Conservation (phyloP, 371 early-diverging fungal species). For the Mortierella sp. region DNA sequence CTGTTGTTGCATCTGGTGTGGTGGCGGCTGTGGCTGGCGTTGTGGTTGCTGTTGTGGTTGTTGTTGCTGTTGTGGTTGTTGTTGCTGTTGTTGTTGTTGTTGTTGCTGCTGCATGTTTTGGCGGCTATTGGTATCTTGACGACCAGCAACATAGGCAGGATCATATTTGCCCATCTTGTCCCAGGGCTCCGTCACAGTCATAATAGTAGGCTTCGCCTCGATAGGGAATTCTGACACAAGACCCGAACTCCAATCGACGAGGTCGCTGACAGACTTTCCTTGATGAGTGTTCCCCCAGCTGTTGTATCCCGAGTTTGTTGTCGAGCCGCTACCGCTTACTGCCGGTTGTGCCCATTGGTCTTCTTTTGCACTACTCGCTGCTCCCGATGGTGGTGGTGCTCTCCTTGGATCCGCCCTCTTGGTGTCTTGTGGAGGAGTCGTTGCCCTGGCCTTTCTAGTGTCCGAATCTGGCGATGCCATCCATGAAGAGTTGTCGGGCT, state of each 20-base stretch:
- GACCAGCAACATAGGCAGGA: background rate
- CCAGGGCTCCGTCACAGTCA: conserved; percentile 22
- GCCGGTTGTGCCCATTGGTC: background rate
- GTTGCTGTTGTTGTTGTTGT: background rate
- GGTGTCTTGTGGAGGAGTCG: background rate
- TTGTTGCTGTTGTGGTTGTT: background rate
- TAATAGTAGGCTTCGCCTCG: conserved; percentile 28
- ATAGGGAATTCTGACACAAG: conserved; percentile 33
- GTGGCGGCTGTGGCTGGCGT: background rate
- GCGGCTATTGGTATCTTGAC: background rate
- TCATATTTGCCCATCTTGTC: conserved; percentile 2
- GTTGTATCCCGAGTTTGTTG: background rate
- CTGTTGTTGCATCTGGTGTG: background rate
- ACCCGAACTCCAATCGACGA: conserved; percentile 47
- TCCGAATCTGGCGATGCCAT: background rate
- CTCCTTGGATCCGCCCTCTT: conserved; percentile 8
- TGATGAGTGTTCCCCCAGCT: conserved; percentile 11
- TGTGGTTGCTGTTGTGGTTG: background rate
- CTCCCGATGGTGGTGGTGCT: background rate
- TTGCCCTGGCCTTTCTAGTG: background rate
- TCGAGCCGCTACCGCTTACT: background rate
- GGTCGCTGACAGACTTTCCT: conserved; percentile 13
- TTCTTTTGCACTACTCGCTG: background rate
- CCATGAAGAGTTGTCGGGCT: background rate
- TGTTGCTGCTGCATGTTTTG: background rate